Evolutionary conservation across 257 asterid genomes (phyloP).

Genomic region (Nicotiana attenuata): DNA sequence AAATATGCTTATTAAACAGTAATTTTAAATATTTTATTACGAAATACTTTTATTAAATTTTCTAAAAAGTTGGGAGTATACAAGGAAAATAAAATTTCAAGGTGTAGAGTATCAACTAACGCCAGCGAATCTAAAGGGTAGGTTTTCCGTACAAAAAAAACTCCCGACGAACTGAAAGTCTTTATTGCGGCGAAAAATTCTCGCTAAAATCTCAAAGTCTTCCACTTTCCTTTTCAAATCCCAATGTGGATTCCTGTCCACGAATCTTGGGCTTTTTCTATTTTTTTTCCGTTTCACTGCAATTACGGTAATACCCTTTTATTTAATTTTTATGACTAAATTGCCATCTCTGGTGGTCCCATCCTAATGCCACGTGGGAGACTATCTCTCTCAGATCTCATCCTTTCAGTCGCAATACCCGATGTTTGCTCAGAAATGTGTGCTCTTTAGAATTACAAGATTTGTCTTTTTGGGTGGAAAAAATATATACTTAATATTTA

Average conservation of each 20-base stretch:
- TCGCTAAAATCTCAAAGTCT: neutral
- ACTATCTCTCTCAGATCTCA: neutral
- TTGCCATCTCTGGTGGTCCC: neutral
- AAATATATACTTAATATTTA: too few relatives aligned
- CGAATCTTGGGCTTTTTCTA: conserved; percentile 10
- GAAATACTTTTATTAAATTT: too few relatives aligned
- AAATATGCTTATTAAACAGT: too few relatives aligned
- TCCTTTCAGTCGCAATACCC: neutral
- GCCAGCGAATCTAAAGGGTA: neutral
- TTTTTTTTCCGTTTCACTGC: neutral
- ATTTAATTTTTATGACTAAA: neutral
- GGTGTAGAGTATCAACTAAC: neutral
- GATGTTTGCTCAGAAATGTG: neutral
- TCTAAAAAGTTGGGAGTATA: too few relatives aligned
- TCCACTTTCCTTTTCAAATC: conserved; percentile 17
- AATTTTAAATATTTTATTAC: too few relatives aligned
- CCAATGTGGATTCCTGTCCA: conserved; percentile 26
- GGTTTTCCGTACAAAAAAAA: neutral
- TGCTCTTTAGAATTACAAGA: neutral
- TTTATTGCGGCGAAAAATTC: conserved; percentile 3
- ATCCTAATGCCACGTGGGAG: neutral
- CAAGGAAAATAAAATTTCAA: too few relatives aligned
- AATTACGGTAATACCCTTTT: neutral
- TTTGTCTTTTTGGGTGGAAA: neutral
- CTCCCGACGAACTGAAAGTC: neutral